Evolutionary conservation across 768 basidiomycete species (phyloP).

Genomic region (Baorangia bicolor): DNA sequence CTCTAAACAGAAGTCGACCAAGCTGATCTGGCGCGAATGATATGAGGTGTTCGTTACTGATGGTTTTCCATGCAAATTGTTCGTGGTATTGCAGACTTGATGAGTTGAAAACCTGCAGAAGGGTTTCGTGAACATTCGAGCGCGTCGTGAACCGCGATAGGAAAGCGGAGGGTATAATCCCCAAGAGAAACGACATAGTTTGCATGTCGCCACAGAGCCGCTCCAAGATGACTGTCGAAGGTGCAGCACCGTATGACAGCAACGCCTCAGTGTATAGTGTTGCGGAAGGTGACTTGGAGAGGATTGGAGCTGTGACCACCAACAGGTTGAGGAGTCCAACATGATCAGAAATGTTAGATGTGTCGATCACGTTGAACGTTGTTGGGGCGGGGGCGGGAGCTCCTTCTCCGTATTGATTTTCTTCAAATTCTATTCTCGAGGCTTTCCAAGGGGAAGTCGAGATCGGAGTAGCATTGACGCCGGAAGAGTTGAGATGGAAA

Average conservation of each 20-base stretch:
- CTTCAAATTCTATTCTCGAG: slow-evolving; percentile 23
- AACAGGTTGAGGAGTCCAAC: slow-evolving; percentile 31
- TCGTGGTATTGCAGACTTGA: slow-evolving; percentile 18
- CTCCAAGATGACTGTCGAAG: slow-evolving; percentile 18
- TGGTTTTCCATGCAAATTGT: slow-evolving; percentile 26
- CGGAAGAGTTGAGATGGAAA: slow-evolving; percentile 3
- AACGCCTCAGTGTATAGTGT: slow-evolving; percentile 32
- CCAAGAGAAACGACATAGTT: slow-evolving; percentile 27
- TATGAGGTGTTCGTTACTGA: slow-evolving; percentile 9
- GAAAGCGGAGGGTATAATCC: slow-evolving; percentile 26
- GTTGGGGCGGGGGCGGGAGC: slow-evolving; percentile 23
- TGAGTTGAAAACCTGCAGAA: slow-evolving; percentile 3
- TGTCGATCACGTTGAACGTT: slow-evolving; percentile 34
- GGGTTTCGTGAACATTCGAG: slow-evolving; percentile 25
- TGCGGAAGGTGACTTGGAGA: slow-evolving; percentile 22
- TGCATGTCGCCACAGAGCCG: slow-evolving; percentile 30
- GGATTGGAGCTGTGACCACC: slow-evolving; percentile 22
- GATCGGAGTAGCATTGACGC: slow-evolving; percentile 18
- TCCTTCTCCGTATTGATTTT: slow-evolving; percentile 16
- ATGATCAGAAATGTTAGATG: slow-evolving; percentile 33
- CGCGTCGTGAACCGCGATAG: slow-evolving; percentile 30
- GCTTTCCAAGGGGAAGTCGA: slow-evolving; percentile 24
- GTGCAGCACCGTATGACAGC: slow-evolving; percentile 10
- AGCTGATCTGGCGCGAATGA: slow-evolving; percentile 27
- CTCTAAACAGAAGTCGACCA: slow-evolving; percentile 20